Evolutionary conservation across 345 rosid genomes (phyloP), one percentile per base, ranked within the genome.

Genomic region (Linum lewisii): DNA sequence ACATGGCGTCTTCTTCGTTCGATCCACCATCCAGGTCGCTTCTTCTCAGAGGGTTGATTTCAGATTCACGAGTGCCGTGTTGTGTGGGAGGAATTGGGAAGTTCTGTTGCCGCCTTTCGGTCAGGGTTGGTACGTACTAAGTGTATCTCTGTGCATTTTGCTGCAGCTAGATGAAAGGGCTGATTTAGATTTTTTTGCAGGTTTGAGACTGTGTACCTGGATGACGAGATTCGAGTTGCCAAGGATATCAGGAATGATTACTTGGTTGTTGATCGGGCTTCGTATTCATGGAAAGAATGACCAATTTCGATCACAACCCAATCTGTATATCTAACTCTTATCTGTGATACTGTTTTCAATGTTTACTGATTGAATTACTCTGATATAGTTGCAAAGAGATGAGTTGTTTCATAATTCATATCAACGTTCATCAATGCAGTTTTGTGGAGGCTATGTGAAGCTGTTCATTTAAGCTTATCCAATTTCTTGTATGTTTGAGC

Each of bases 91-190:
- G 62, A 70, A 23, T 36, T 88, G 95, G 96, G 95, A 88, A 79
- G 49, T 88, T 26, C 96, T 90, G 5, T 68, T 91, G 71, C 96
- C 98, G 51, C 96, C 98, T 8, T 88, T 84, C 63, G 96, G 96
- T 64, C 75, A 82, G 79, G 98, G 98, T 57, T 91, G 95, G 97
- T n/a, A n/a, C n/a, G n/a, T n/a, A n/a, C n/a, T 90, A 62, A 78
- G 97, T 75, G 10, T 18, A 24, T n/a, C 55, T 45, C 24, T 55
- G 2, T 26, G 32, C 32, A 2, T 6, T 26, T 26, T 26, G n/a
- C n/a, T n/a, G n/a, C n/a, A n/a, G n/a, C n/a, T n/a, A n/a, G n/a
- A n/a, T n/a, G n/a, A n/a, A n/a, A n/a, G n/a, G 32, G 32, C 32
- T 26, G 6, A 29, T 4, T 29, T 29, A 5, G 4, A 42, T 42